Evolutionary conservation across 805 yeast species (phyloP).

Genomic region (Sungouiella thailandica): DNA sequence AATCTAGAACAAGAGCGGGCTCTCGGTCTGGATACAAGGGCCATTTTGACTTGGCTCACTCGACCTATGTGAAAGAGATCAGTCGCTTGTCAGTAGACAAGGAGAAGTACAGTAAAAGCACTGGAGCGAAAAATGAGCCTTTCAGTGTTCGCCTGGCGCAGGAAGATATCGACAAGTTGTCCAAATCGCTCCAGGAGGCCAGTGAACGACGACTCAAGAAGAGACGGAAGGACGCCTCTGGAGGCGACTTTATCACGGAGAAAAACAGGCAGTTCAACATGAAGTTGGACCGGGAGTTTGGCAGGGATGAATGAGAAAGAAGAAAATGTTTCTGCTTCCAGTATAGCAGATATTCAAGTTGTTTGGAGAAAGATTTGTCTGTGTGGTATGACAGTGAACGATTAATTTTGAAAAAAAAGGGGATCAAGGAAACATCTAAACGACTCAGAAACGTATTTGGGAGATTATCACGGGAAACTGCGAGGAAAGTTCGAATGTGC

Average conservation of each 20-base stretch:
- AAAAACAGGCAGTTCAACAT: conserved; percentile 71
- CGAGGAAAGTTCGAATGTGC: too few relatives aligned
- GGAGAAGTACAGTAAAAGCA: conserved; percentile 38
- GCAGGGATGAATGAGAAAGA: not conserved
- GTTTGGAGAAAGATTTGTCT: too few relatives aligned
- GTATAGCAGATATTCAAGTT: too few relatives aligned
- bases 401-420: too few relatives aligned
- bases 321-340: too few relatives aligned
- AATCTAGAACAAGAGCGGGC: conserved; percentile 24
- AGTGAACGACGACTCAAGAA: conserved; percentile 29
- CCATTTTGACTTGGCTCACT: conserved; percentile 52
- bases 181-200: conserved; percentile 27
- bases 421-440: too few relatives aligned
- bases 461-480: too few relatives aligned
- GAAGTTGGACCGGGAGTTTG: conserved; percentile 39
- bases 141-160: conserved; percentile 31
- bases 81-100: conserved; percentile 29
- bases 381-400: too few relatives aligned
- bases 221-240: conserved; percentile 35
- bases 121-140: conserved; percentile 14
- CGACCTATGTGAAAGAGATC: conserved; percentile 53
- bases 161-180: conserved; percentile 22
- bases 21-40: conserved; percentile 39
- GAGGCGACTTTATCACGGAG: conserved; percentile 53
- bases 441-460: too few relatives aligned